Evolutionary conservation across 257 asterid genomes (phyloP), one percentile per base, ranked within the genome.

Genomic region (Catharanthus roseus): DNA sequence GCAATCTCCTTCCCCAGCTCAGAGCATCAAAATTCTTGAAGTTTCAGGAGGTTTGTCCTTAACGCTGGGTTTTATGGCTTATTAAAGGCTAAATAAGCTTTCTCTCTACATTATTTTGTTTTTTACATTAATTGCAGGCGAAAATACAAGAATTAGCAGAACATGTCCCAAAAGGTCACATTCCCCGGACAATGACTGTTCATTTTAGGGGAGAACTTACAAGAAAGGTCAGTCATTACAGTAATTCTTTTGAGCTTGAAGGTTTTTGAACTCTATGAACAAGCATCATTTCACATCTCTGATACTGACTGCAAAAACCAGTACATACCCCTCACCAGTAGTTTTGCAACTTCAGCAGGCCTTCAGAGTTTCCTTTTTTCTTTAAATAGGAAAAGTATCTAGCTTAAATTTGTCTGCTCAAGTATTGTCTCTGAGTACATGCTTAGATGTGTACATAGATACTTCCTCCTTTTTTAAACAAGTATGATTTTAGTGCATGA

Each of bases 111-210:
- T 36, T 55, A n/a, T 23, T 72, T 36, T 68, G 23, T 51, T 53
- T 70, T 81, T 75, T 21, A 49, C 36, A 58, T 68, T 79, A 51
- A 71, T 82, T 81, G 74, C 90, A 95, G 99, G 97, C 97, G 51
- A 95, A 95, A 83, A 85, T 95, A 76, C 97, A 95, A 83, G 99
- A 95, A 73, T 80, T 95, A 72, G 77, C 99, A 24, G 99, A 95
- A 72, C 99, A 95, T 85, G 99, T 95, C 47, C 99, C 97, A 21
- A 91, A 95, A 80, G 97, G 99, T 69, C 99, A 95, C 77, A 91
- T 91, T 72, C 99, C 99, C 53, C 85, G 97, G 70, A 68, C 91
- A 54, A 91, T 89, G 97, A 89, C 99, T n/a, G 83, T 91, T 72
- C 99, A 91, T 80, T 85, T 95, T 72, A 84, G 97, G 83, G 97